Conservation (phyloP, 352 stramenopile genomes). For the Phytophthora crassamura region DNA sequence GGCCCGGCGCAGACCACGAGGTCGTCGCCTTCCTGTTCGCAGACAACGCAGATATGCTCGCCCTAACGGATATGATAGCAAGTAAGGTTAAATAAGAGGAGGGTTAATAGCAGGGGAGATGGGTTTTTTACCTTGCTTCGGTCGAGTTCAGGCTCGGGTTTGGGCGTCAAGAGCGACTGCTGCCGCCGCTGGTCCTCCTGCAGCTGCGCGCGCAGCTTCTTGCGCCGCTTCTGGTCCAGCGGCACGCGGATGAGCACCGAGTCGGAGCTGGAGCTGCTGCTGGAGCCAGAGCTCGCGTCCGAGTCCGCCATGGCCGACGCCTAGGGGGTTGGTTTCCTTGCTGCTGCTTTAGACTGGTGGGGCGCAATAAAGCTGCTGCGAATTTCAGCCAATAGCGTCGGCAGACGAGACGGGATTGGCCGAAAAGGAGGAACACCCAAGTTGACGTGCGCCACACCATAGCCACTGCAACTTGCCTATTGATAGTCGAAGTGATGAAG, state of each 20-base stretch:
- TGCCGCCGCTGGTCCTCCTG: conserved; percentile 46
- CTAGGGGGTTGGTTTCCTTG: conserved; percentile 2
- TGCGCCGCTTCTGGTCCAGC: conserved; percentile 64
- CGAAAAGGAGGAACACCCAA: too few relatives aligned
- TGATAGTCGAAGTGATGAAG: too few relatives aligned
- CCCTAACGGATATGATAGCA: conserved; percentile 23
- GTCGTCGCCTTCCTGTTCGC: conserved; percentile 65
- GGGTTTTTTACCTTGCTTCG: conserved; percentile 19
- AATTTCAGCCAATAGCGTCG: too few relatives aligned
- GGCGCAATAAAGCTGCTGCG: conserved; percentile 23
- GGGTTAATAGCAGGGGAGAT: too few relatives aligned
- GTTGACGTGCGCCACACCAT: too few relatives aligned
- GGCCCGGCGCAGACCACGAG: conserved; percentile 64
- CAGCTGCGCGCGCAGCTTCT: conserved; percentile 64
- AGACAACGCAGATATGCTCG: conserved; percentile 75
- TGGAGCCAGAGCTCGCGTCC: conserved; percentile 58
- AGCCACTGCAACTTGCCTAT: too few relatives aligned
- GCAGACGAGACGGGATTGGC: too few relatives aligned
- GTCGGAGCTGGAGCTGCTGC: conserved; percentile 73
- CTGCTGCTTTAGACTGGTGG: too few relatives aligned
- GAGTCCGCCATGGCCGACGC: conserved; percentile 33
- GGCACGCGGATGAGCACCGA: conserved; percentile 78
- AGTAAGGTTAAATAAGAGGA: too few relatives aligned
- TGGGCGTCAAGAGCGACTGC: background rate
- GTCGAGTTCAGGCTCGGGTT: conserved; percentile 24